Conservation (phyloP, 2,329 filamentous ascomycete species). For the Penicillium sp. region DNA sequence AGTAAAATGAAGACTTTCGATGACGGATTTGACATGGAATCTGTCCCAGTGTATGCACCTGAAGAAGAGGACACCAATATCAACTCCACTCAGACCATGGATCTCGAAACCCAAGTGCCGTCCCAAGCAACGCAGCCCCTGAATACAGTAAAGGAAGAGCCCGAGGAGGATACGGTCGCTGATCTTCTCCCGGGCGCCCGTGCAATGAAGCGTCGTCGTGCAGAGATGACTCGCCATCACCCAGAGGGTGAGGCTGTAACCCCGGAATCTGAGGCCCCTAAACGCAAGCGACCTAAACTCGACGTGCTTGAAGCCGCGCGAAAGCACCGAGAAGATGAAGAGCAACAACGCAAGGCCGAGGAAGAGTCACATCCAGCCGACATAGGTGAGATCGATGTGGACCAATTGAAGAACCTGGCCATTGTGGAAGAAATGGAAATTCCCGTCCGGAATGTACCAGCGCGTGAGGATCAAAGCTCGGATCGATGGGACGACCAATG, state of each 20-base stretch:
- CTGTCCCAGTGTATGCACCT: constrained; percentile 37
- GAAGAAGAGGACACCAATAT: constrained; percentile 22
- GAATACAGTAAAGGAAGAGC: constrained; percentile 29
- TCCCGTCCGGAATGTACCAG: constrained; percentile 33
- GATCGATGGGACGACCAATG: constrained; percentile 81
- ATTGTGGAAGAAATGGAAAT: constrained; percentile 76
- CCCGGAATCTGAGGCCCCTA: constrained; percentile 35
- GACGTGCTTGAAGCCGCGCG: constrained; percentile 66
- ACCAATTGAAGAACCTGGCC: constrained; percentile 69
- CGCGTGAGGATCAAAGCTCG: constrained; percentile 41
- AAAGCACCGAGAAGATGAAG: constrained; percentile 59
- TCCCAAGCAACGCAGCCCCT: constrained; percentile 30
- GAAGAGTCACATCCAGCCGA: constrained; percentile 54
- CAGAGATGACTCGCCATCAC: constrained; percentile 57
- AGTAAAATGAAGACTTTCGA: constrained; percentile 71
- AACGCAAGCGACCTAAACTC: constrained; percentile 56
- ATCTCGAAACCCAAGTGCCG: constrained; percentile 14
- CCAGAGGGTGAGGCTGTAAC: constrained; percentile 24
- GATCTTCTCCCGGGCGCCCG: constrained; percentile 73
- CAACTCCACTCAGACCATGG: constrained; percentile 20
- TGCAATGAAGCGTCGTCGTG: constrained; percentile 73
- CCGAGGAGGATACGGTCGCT: constrained; percentile 62
- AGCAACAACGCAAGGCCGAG: constrained; percentile 37
- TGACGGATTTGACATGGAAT: constrained; percentile 53
- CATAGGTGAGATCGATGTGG: constrained; percentile 65